These are phyloP conservation scores for Eucalyptus globulus DNA, from an alignment of 345 rosid species.

Conservation along the genomic window DNA sequence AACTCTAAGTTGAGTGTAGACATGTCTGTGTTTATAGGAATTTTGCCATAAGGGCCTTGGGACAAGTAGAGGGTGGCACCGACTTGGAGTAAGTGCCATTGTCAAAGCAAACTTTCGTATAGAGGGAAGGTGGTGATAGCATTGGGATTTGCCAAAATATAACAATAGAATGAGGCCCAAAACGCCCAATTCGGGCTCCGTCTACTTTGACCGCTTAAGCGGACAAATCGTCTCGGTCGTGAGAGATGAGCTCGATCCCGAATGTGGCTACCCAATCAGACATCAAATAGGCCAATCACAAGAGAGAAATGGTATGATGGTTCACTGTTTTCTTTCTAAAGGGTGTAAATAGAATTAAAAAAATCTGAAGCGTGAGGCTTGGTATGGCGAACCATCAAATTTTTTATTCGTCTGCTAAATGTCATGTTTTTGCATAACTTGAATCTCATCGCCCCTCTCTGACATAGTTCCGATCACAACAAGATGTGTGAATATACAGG, in stretches of 20 bases:
- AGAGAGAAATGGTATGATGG: not conserved
- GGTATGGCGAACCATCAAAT: not conserved
- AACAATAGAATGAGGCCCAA: not conserved
- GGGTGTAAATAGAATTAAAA: not conserved
- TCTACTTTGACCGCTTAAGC: not conserved
- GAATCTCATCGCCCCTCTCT: not conserved
- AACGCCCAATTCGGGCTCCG: not conserved
- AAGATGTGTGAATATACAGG: not conserved
- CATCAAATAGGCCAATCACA: not conserved
- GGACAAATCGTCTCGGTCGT: accelerated
- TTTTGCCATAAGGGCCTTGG: not conserved
- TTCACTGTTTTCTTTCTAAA: not conserved
- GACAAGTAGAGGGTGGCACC: not conserved
- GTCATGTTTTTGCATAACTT: not conserved
- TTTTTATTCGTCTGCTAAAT: not conserved
- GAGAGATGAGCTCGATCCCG: not conserved
- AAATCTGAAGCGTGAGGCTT: not conserved
- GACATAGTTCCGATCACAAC: not conserved
- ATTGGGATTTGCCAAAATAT: not conserved
- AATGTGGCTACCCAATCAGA: not conserved
- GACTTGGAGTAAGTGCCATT: not conserved
- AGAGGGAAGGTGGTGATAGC: not conserved
- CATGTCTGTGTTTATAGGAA: not conserved
- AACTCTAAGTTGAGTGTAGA: not conserved
- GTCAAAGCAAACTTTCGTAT: not conserved